Evolutionary conservation across 208 protist species (phyloP).

Genomic region (Trypanosoma melophagium): DNA sequence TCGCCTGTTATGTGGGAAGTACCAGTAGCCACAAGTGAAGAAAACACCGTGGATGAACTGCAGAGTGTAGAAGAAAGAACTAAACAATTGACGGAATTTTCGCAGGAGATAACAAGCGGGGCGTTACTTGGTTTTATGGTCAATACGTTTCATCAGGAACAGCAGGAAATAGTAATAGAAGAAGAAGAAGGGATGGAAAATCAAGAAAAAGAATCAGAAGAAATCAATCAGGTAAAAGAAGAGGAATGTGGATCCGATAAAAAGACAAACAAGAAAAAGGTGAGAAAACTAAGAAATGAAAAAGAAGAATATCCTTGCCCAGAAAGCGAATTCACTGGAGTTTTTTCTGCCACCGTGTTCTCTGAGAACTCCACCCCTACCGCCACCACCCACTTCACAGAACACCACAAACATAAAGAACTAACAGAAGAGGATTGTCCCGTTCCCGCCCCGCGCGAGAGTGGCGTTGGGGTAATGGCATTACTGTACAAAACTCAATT

Average conservation of each 20-base stretch:
- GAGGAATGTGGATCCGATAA: background rate
- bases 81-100: no score
- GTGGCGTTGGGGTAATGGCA: conserved; percentile 60
- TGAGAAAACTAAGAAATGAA: background rate
- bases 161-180: background rate
- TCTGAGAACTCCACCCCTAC: no score
- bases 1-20: conserved; percentile 8
- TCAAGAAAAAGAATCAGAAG: no score
- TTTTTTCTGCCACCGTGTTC: no score
- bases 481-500: conserved; percentile 59
- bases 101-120: no score
- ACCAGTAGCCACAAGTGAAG: background rate
- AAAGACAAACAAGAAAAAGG: background rate
- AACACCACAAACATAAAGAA: no score
- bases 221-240: background rate
- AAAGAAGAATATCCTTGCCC: background rate
- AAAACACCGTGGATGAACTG: no score
- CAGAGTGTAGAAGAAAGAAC: no score
- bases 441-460: conserved; percentile 21
- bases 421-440: background rate
- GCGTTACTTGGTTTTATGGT: no score
- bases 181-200: background rate
- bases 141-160: background rate
- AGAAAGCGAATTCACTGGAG: conserved; percentile 37
- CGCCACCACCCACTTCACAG: no score